Percentiles rank a stretch among this genome's conserved stretches.
These are phyloP conservation scores for Aspergillus olivimuriae DNA, from an alignment of 495 filamentous ascomycete species.

Conservation along the genomic window DNA sequence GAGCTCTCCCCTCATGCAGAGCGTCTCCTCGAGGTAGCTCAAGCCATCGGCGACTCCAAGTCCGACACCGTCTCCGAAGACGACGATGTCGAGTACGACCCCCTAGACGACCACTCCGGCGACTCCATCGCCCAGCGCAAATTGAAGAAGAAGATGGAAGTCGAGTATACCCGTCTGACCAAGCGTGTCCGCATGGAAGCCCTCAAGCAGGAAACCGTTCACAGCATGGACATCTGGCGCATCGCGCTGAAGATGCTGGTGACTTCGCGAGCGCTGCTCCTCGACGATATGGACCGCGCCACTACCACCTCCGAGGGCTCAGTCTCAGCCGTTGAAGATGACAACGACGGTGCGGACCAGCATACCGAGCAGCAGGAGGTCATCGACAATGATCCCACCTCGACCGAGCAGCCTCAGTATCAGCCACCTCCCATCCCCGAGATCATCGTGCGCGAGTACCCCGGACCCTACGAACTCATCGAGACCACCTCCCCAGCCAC, in stretches of 20 bases:
- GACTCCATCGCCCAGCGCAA: constrained; percentile 3
- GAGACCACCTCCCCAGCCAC: background rate
- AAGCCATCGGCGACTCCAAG: constrained; percentile 26
- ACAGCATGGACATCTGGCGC: constrained; percentile 27
- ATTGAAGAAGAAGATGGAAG: constrained; percentile 14
- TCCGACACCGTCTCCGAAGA: constrained; percentile 8
- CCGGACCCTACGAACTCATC: constrained; percentile 2
- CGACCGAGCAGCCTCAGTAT: background rate
- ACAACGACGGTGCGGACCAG: background rate
- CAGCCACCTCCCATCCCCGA: background rate
- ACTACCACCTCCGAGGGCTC: constrained; percentile 3
- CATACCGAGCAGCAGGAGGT: no score
- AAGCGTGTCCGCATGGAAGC: constrained; percentile 21
- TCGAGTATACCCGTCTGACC: constrained; percentile 13
- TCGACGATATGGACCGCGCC: constrained; percentile 18
- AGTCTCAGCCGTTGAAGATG: no score
- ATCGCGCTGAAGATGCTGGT: constrained; percentile 27
- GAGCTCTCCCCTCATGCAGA: constrained; percentile 19
- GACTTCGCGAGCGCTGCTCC: constrained; percentile 23
- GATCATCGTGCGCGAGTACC: background rate
- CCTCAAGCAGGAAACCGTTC: constrained; percentile 22
- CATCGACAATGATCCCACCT: no score
- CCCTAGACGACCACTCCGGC: constrained; percentile 1
- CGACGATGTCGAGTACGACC: constrained; percentile 2
- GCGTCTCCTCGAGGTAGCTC: constrained; percentile 49